phyloP scores from a whole-genome alignment of 768 basidiomycete genomes.

The Lactarius hengduanensis region DNA sequence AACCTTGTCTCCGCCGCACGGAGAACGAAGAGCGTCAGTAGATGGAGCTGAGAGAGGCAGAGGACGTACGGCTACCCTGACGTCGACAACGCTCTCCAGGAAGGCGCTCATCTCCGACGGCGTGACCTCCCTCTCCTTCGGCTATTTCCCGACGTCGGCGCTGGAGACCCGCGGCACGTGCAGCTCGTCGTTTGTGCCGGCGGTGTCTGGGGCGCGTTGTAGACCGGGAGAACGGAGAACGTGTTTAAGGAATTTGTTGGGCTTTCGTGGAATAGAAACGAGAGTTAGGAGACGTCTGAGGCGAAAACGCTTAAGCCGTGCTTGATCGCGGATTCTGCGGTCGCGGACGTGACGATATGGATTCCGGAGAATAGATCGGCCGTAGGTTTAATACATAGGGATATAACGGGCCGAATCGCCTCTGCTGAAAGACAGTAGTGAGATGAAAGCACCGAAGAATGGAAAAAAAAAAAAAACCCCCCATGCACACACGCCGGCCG shows the following conservation, averaged over 20 bases:
- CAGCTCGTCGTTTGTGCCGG: slow-evolving; percentile 60
- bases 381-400: no score
- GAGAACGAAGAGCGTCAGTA: background rate
- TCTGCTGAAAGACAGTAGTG: no score
- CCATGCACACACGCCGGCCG: no score
- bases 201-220: slow-evolving; percentile 55
- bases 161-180: slow-evolving; percentile 58
- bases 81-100: slow-evolving; percentile 34
- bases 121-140: slow-evolving; percentile 71
- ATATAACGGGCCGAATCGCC: no score
- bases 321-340: no score
- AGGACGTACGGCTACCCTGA: slow-evolving; percentile 57
- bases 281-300: no score
- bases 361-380: no score
- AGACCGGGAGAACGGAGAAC: slow-evolving; percentile 60
- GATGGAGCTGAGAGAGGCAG: background rate
- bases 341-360: no score
- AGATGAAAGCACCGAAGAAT: no score
- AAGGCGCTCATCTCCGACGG: slow-evolving; percentile 60
- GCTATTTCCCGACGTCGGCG: slow-evolving; percentile 69
- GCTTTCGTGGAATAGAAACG: no score
- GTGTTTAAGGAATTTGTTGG: slow-evolving; percentile 54
- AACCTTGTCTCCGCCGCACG: slow-evolving; percentile 56
- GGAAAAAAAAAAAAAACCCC: no score
- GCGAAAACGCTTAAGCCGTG: no score